A percentile compares a stretch with the other conserved stretches of the same genome.
phyloP scores from a whole-genome alignment of 495 filamentous ascomycete genomes.

The Endocarpon pusillum region DNA sequence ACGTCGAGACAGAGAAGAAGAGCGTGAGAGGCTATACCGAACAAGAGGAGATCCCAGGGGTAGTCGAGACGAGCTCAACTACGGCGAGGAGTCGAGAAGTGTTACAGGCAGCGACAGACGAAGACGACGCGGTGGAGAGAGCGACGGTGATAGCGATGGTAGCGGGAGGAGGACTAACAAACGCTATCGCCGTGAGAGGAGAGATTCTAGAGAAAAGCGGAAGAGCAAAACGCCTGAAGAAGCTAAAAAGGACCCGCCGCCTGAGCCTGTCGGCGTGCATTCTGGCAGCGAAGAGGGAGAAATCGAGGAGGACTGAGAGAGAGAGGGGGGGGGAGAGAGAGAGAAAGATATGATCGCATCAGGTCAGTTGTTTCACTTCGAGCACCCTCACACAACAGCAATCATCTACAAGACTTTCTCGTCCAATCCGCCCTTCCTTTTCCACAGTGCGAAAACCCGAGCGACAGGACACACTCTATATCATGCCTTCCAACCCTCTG shows the following conservation, averaged over 20 bases:
- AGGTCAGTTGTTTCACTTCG: no score
- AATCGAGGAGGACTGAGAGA: constrained; percentile 88
- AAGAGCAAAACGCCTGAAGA: constrained; percentile 31
- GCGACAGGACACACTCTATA: no score
- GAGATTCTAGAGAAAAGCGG: constrained; percentile 38
- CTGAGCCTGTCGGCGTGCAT: constrained; percentile 52
- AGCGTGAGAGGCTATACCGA: constrained; percentile 70
- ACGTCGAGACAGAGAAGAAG: constrained; percentile 64
- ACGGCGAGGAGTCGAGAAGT: constrained; percentile 60
- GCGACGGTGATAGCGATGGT: constrained; percentile 53
- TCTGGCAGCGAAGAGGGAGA: constrained; percentile 95
- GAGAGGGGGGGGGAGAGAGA: no score
- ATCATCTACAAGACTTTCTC: no score
- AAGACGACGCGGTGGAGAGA: constrained; percentile 48
- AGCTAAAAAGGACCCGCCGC: constrained; percentile 23
- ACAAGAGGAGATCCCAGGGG: constrained; percentile 62
- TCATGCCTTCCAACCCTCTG: no score
- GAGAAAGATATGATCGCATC: no score
- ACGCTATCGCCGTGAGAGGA: constrained; percentile 45
- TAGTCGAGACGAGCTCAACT: constrained; percentile 65
- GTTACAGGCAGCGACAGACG: constrained; percentile 38
- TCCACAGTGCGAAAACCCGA: no score
- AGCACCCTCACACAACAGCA: no score
- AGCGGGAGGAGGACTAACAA: constrained; percentile 41
- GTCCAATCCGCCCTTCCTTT: no score